Evolutionary conservation across 2,329 filamentous ascomycete species (phyloP), one percentile per base, ranked within the genome.

Genomic region (Trichoderma simmonsii): DNA sequence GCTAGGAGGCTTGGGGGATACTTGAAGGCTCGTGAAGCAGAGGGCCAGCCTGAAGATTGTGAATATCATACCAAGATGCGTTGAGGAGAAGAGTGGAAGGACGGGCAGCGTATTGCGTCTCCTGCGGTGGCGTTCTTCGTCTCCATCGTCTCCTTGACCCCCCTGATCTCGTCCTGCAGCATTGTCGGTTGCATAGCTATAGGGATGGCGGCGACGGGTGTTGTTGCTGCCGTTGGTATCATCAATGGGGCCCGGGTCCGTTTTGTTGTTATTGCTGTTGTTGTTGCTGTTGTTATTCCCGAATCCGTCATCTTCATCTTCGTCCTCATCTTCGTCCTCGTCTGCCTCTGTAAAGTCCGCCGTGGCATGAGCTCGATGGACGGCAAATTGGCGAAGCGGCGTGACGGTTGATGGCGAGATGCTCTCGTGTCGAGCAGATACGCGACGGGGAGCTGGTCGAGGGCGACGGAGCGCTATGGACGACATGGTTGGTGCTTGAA

Each of bases 51-150:
- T 48, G 67, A 60, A 14, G 28, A 21, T 18, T 12, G 15, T 43
- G 28, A 28, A 11, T 36, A 34, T 64, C 72, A 71, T 85, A 94
- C 92, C 92, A 75, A 97, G 86, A 81, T 95, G 91, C 71, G 89
- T 88, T 26, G 92, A 88, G 61, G 93, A 94, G 81, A 97, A 97
- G 71, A 97, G 90, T 62, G 94, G 94, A 73, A 97, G 85, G 59
- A 88, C 78, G 28, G 83, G 83, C 75, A 80, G 79, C 70, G 73
- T 75, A 51, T 77, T 75, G 30, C 75, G 78, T 69, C 73, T 73
- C 48, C 72, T 62, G 24, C 59, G 68, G 43, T 73, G 74, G 30
- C 75, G 76, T 32, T 79, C 78, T 14, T 82, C 79, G n/a, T 80
- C 81, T 75, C 88, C 86, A 39, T 77, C 77, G 8, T 81, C 83